Percentiles rank a stretch among this genome's conserved stretches.
Conservation (phyloP, 225 moss, liverwort and hornwort species). For the Polytrichum formosum region DNA sequence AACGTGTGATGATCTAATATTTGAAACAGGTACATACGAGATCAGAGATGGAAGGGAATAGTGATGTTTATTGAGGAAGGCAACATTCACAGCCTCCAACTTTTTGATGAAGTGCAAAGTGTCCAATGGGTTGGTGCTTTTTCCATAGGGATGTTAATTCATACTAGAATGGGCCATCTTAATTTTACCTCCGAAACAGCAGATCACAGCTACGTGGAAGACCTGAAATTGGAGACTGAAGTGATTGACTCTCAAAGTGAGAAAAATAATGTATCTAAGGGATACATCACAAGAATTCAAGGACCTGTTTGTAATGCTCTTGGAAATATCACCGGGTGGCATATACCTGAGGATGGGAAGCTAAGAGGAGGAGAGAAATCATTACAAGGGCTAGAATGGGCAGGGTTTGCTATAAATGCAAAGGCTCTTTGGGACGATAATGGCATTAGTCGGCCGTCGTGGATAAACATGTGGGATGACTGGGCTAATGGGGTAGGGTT, state of each 20-base stretch:
- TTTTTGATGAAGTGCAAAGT: constrained; percentile 57
- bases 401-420: constrained; percentile 57
- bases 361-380: constrained; percentile 2
- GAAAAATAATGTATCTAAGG: too few species aligned
- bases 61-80: constrained; percentile 61
- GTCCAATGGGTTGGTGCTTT: constrained; percentile 63
- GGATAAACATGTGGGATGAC: constrained; percentile 52
- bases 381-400: constrained; percentile 42
- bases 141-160: constrained; percentile 51
- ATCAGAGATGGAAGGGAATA: constrained; percentile 43
- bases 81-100: constrained; percentile 56
- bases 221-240: too few species aligned
- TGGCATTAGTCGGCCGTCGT: constrained; percentile 26
- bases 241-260: too few species aligned
- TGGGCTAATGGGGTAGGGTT: constrained; percentile 30
- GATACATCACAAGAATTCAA: constrained; percentile 22
- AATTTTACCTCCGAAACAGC: too few species aligned
- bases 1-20: too few species aligned
- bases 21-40: constrained; percentile 40
- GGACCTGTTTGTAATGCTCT: constrained; percentile 53
- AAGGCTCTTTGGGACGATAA: constrained; percentile 30
- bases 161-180: background rate
- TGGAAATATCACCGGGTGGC: constrained; percentile 47
- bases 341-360: constrained; percentile 19
- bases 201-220: too few species aligned